These are phyloP conservation scores for Amaranthus tricolor DNA, from an alignment of 179 eudicot species.

Conservation along the genomic window DNA sequence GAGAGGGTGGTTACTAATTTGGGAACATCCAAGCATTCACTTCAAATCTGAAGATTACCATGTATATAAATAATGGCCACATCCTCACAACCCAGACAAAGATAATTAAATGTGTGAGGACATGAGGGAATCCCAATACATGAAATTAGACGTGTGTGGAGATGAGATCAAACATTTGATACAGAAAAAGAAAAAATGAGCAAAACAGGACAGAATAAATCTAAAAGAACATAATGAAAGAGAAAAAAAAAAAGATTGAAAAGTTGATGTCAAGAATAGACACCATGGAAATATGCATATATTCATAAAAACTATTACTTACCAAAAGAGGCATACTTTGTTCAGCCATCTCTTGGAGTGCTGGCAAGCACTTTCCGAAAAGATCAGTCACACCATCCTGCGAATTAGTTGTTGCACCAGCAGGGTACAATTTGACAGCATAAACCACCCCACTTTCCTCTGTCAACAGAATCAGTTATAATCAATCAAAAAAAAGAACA, in stretches of 20 bases:
- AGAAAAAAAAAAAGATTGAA: background rate
- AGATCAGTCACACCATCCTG: conserved; percentile 99
- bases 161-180: background rate
- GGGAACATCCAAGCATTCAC: no score
- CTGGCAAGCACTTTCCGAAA: conserved; percentile 88
- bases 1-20: no score
- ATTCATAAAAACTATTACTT: conserved; percentile 11
- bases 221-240: background rate
- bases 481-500: background rate
- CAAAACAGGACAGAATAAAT: background rate
- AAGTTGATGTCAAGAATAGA: background rate
- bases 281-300: background rate
- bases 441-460: conserved; percentile 81
- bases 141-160: background rate
- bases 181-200: background rate
- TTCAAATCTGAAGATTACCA: no score
- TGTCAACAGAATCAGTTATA: conserved; percentile 22
- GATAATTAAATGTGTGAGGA: no score
- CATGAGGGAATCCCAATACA: background rate
- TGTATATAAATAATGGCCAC: no score
- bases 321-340: conserved; percentile 92
- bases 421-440: conserved; percentile 93
- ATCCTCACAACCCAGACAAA: no score
- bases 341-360: conserved; percentile 83
- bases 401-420: conserved; percentile 99